Conservation (phyloP, 495 filamentous ascomycete genomes). For the Bacidia rubella region DNA sequence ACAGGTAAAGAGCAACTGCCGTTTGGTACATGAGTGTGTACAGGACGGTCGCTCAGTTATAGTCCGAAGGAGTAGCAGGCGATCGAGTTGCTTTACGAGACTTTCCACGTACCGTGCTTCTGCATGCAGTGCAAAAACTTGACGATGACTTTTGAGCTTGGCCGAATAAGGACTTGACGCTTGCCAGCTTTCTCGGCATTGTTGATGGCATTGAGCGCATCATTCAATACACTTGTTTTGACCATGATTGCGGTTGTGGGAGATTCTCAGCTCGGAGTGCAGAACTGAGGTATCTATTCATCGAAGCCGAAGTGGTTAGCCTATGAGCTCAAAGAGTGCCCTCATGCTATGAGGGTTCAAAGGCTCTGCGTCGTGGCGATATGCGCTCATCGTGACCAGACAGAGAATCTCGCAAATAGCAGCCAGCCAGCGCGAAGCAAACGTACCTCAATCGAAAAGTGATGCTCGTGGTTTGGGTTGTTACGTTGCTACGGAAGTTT, state of each 20-base stretch:
- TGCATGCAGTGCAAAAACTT: slow-evolving; percentile 99
- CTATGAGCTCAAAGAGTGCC: slow-evolving; percentile 91
- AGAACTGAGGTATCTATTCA: slow-evolving; percentile 65
- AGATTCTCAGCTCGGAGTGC: slow-evolving; percentile 71
- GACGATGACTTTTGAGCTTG: slow-evolving; percentile 96
- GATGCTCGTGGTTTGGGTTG: too few species aligned
- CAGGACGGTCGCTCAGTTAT: slow-evolving; percentile 97
- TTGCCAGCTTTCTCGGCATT: slow-evolving; percentile 99
- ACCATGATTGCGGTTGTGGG: slow-evolving; percentile 73
- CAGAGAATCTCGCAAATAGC: too few species aligned
- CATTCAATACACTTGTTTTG: slow-evolving; percentile 95
- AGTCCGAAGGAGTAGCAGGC: slow-evolving; percentile 63
- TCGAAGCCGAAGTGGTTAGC: slow-evolving; percentile 1
- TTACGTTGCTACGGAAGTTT: too few species aligned
- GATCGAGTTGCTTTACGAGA: neutral
- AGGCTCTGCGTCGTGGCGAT: slow-evolving; percentile 44
- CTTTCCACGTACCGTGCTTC: slow-evolving; percentile 73
- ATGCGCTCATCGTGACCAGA: neutral
- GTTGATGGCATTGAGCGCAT: slow-evolving; percentile 99
- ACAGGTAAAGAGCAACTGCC: slow-evolving; percentile 97
- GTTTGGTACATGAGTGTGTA: slow-evolving; percentile 40
- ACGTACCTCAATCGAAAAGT: too few species aligned
- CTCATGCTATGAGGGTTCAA: slow-evolving; percentile 37
- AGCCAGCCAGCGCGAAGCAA: too few species aligned
- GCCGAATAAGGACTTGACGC: slow-evolving; percentile 93